Conservation (phyloP, 2,329 filamentous ascomycete genomes). For the Pseudocercospora fijiensis region DNA sequence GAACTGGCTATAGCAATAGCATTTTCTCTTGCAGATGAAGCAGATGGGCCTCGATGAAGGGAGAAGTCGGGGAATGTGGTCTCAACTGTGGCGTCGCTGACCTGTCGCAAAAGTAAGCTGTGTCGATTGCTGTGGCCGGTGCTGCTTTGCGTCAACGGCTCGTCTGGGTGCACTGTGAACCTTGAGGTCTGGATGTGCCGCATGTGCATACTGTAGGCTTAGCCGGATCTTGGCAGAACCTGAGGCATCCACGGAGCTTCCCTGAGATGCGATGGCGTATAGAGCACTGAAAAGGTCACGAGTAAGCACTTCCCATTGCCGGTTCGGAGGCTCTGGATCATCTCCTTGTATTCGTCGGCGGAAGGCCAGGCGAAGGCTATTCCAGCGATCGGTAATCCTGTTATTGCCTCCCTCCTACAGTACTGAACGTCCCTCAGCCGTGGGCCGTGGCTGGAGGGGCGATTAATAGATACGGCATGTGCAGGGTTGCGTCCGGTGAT, state of each 20-base stretch:
- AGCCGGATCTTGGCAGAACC: no score
- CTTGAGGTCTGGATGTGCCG: no score
- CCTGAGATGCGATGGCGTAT: no score
- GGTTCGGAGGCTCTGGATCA: neutral
- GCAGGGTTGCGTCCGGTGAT: conserved; percentile 2
- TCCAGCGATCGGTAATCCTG: neutral
- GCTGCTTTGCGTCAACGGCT: no score
- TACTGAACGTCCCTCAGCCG: neutral
- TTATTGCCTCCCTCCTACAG: no score
- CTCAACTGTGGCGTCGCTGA: neutral
- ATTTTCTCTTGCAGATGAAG: neutral
- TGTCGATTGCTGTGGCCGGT: no score
- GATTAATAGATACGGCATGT: conserved; percentile 5
- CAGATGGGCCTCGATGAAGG: neutral
- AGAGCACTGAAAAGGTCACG: no score
- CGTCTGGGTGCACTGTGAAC: conserved; percentile 2
- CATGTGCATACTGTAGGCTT: no score
- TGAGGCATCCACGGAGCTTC: no score
- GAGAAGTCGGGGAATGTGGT: neutral
- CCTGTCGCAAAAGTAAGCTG: no score
- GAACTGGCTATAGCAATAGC: neutral
- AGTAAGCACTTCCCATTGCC: no score
- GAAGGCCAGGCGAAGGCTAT: neutral
- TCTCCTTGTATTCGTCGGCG: neutral
- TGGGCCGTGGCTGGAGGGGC: neutral